These are phyloP conservation scores for Tulasnella sp. DNA, from an alignment of 768 basidiomycete species.

Conservation along the genomic window DNA sequence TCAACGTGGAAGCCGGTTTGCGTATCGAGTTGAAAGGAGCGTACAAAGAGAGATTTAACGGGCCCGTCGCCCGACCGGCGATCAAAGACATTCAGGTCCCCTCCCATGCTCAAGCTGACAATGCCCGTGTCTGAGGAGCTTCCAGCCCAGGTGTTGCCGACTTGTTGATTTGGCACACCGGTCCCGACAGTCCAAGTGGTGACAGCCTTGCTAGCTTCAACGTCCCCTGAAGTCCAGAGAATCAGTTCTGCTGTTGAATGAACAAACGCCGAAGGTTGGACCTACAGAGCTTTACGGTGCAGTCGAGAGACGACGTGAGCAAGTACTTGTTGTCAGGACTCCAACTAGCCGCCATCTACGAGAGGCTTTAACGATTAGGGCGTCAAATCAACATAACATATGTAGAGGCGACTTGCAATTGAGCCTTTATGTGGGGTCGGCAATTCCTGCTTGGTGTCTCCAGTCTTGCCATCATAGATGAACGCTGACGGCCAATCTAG, in stretches of 20 bases:
- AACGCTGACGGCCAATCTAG: slow-evolving; percentile 32
- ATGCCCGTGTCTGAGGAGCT: slow-evolving; percentile 38
- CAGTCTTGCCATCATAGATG: slow-evolving; percentile 82
- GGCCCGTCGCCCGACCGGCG: slow-evolving; percentile 51
- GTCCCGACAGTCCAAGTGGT: slow-evolving; percentile 63
- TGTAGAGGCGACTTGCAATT: slow-evolving; percentile 40
- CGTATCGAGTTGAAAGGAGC: slow-evolving; percentile 18
- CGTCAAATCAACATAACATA: not conserved
- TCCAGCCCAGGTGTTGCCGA: slow-evolving; percentile 77
- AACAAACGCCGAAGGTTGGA: not conserved
- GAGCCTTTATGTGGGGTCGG: slow-evolving; percentile 64
- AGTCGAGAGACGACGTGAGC: slow-evolving; percentile 76
- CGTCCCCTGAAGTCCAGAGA: slow-evolving; percentile 51
- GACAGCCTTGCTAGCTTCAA: slow-evolving; percentile 52
- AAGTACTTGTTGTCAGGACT: slow-evolving; percentile 58
- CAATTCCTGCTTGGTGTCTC: slow-evolving; percentile 62
- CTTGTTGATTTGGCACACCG: slow-evolving; percentile 71
- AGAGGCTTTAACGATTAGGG: not conserved
- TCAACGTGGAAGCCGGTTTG: not conserved
- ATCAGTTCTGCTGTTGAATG: not conserved
- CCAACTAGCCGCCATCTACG: slow-evolving; percentile 48
- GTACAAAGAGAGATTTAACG: slow-evolving; percentile 48
- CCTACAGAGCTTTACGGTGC: slow-evolving; percentile 79
- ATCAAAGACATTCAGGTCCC: slow-evolving; percentile 75
- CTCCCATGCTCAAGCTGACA: slow-evolving; percentile 73